phyloP scores from a whole-genome alignment of 164 flowering plant species.

The Euptelea pleiosperma region DNA sequence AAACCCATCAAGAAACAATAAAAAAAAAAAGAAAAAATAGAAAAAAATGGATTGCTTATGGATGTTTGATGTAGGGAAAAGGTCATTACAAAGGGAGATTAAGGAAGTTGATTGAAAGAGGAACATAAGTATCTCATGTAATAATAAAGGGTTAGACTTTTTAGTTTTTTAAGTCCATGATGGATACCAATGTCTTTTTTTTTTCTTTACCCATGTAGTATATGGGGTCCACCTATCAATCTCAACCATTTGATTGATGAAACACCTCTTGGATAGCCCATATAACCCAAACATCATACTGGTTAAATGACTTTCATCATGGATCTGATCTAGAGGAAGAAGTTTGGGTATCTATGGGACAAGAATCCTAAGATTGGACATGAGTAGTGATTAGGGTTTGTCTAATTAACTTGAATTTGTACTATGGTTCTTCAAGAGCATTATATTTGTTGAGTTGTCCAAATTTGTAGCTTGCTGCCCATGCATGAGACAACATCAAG shows the following conservation, averaged over 20 bases:
- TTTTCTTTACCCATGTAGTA: background rate
- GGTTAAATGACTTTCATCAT: too few species aligned
- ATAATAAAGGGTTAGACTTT: background rate
- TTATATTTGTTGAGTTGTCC: too few species aligned
- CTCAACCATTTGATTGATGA: background rate
- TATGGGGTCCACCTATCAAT: background rate
- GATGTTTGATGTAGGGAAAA: slow-evolving; percentile 11
- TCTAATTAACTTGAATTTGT: too few species aligned
- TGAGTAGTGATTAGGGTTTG: too few species aligned
- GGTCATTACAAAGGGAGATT: slow-evolving; percentile 13
- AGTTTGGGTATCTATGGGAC: too few species aligned
- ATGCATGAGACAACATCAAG: too few species aligned
- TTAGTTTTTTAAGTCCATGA: background rate
- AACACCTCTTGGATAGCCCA: background rate
- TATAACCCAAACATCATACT: too few species aligned
- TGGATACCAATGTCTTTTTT: background rate
- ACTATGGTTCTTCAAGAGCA: too few species aligned
- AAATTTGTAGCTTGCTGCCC: too few species aligned
- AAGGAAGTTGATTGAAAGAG: slow-evolving; percentile 20
- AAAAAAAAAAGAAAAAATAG: background rate
- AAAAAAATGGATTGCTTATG: background rate
- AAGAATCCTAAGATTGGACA: too few species aligned
- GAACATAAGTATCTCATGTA: slow-evolving; percentile 4
- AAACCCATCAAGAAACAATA: background rate
- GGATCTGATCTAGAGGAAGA: too few species aligned